These are phyloP conservation scores for Yueomyces sp. DNA, from an alignment of 805 yeast genomes.

Conservation along the genomic window DNA sequence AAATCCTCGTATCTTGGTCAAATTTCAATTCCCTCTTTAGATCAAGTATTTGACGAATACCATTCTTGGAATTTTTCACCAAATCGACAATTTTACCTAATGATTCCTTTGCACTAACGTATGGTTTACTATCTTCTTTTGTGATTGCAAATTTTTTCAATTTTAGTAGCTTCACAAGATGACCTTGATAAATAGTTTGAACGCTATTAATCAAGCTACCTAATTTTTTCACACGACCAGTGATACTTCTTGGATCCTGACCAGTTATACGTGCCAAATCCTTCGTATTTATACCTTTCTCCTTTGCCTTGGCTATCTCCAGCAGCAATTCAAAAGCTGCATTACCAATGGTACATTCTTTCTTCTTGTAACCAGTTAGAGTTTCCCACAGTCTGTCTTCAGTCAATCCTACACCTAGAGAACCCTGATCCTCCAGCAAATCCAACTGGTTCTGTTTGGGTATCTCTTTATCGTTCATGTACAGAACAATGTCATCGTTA, in stretches of 20 bases:
- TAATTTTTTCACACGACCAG: conserved; percentile 45
- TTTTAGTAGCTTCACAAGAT: conserved; percentile 40
- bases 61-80: conserved; percentile 44
- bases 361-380: conserved; percentile 42
- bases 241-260: conserved; percentile 61
- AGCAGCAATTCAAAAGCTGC: conserved; percentile 41
- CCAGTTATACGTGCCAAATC: conserved; percentile 42
- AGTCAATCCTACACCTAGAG: conserved; percentile 26
- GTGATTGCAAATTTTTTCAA: conserved; percentile 32
- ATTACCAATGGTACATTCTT: conserved; percentile 41
- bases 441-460: not conserved
- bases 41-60: conserved; percentile 47
- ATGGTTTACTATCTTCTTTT: conserved; percentile 9
- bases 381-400: conserved; percentile 45
- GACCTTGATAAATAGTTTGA: conserved; percentile 30
- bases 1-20: conserved; percentile 27
- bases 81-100: conserved; percentile 31
- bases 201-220: conserved; percentile 35
- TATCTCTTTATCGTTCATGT: not conserved
- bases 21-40: conserved; percentile 45
- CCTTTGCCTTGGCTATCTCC: conserved; percentile 45
- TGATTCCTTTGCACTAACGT: conserved; percentile 17
- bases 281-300: conserved; percentile 45
- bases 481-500: conserved; percentile 7
- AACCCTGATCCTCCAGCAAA: not conserved